Conservation (phyloP, 768 basidiomycete genomes). For the Mycena vitilis region DNA sequence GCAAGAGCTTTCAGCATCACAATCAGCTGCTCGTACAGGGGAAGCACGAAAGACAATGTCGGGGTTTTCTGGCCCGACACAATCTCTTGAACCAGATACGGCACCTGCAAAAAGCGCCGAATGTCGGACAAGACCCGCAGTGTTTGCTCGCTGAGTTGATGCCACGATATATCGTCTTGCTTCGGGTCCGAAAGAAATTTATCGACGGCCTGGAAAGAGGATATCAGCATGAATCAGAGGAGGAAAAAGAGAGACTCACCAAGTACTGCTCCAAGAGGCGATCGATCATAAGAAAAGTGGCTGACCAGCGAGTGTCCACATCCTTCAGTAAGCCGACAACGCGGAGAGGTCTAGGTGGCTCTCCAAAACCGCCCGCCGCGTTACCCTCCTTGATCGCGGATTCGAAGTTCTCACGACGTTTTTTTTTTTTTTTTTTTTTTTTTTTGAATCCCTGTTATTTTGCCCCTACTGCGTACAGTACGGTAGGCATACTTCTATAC, state of each 20-base stretch:
- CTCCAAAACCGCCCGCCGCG: slow-evolving; percentile 5
- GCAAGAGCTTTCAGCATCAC: slow-evolving; percentile 28
- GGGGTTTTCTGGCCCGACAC: slow-evolving; percentile 45
- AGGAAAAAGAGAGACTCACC: slow-evolving; percentile 19
- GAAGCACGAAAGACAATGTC: slow-evolving; percentile 44
- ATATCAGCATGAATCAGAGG: slow-evolving; percentile 1
- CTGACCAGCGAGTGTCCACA: slow-evolving; percentile 39
- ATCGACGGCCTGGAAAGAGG: slow-evolving; percentile 8
- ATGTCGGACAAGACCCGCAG: slow-evolving; percentile 40
- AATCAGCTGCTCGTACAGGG: slow-evolving; percentile 43
- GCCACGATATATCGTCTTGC: slow-evolving; percentile 25
- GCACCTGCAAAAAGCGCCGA: slow-evolving; percentile 37
- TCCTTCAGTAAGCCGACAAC: slow-evolving; percentile 40
- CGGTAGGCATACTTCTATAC: slow-evolving; percentile 4
- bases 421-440: neutral
- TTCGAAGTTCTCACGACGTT: too few relatives aligned
- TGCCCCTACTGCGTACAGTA: neutral
- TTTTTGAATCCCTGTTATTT: slow-evolving; percentile 3
- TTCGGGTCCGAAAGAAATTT: slow-evolving; percentile 24
- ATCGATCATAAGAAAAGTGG: slow-evolving; percentile 48
- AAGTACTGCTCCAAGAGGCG: slow-evolving; percentile 34
- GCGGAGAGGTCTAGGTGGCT: slow-evolving; percentile 11
- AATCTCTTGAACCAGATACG: slow-evolving; percentile 42
- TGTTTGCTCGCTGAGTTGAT: slow-evolving; percentile 15
- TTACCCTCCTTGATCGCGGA: slow-evolving; percentile 29